phyloP scores from a whole-genome alignment of 2,329 filamentous ascomycete genomes.

The Alternaria incomplexa region DNA sequence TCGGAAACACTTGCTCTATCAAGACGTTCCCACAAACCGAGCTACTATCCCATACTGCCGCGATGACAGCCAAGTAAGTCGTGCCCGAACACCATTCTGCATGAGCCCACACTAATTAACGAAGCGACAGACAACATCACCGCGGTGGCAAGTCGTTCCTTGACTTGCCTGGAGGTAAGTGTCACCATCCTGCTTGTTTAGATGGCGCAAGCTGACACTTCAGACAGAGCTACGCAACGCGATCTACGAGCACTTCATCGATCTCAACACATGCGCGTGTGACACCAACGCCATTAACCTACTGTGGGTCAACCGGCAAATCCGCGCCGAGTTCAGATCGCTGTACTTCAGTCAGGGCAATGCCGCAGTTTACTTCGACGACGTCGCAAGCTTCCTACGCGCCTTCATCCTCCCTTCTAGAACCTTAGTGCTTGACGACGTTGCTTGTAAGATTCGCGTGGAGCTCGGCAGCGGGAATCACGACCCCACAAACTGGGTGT shows the following conservation, averaged over 20 bases:
- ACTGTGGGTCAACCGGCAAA: neutral
- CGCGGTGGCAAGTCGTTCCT: neutral
- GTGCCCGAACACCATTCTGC: neutral
- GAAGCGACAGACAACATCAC: neutral
- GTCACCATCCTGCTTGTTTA: neutral
- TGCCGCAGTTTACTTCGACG: neutral
- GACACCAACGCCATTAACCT: accelerated
- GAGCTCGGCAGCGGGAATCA: neutral
- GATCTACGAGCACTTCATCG: neutral
- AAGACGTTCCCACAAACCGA: neutral
- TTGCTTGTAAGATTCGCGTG: neutral
- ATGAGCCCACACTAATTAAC: neutral
- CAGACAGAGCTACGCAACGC: neutral
- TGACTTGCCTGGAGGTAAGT: neutral
- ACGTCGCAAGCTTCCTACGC: neutral
- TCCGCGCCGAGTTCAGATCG: neutral
- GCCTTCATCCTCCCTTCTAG: neutral
- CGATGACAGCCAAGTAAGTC: neutral
- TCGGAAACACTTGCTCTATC: neutral
- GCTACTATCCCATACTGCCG: neutral
- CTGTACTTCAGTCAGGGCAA: neutral
- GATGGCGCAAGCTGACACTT: neutral
- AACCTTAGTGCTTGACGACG: neutral
- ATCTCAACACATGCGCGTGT: neutral
- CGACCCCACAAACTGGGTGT: too few species aligned